A percentile compares a stretch with the other conserved stretches of the same genome.
phyloP scores from a whole-genome alignment of 106 monocot genomes.

The Narthecium ossifragum region DNA sequence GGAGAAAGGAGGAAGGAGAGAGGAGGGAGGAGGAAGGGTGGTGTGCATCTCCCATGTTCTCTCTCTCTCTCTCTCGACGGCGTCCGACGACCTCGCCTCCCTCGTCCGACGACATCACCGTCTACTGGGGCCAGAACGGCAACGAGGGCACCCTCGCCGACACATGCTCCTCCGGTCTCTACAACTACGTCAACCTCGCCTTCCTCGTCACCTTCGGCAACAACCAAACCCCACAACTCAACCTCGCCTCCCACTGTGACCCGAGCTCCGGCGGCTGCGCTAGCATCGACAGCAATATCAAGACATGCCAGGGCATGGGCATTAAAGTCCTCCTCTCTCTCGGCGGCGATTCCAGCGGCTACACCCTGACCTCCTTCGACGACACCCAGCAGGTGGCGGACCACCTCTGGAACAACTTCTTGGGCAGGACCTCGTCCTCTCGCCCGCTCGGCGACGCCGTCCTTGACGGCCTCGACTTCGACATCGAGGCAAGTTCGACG shows the following conservation, averaged over 20 bases:
- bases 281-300: constrained; percentile 28
- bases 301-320: constrained; percentile 19
- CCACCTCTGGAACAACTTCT: constrained; percentile 54
- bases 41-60: no score
- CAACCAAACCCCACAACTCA: constrained; percentile 43
- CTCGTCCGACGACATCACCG: no score
- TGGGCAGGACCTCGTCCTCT: constrained; percentile 29
- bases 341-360: constrained; percentile 30
- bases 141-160: constrained; percentile 44
- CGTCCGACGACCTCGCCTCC: no score
- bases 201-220: constrained; percentile 63
- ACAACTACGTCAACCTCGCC: constrained; percentile 38
- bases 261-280: constrained; percentile 23
- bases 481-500: constrained; percentile 30
- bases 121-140: constrained; percentile 90
- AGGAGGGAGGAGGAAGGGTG: no score
- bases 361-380: constrained; percentile 25
- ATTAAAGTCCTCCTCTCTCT: constrained; percentile 44
- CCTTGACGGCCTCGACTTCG: constrained; percentile 57
- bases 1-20: no score
- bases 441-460: constrained; percentile 44
- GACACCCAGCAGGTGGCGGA: constrained; percentile 37
- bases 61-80: no score
- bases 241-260: constrained; percentile 57
- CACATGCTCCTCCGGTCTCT: constrained; percentile 39